Evolutionary conservation across 768 basidiomycete species (phyloP).

Genomic region (Leucocoprinus leucothites): DNA sequence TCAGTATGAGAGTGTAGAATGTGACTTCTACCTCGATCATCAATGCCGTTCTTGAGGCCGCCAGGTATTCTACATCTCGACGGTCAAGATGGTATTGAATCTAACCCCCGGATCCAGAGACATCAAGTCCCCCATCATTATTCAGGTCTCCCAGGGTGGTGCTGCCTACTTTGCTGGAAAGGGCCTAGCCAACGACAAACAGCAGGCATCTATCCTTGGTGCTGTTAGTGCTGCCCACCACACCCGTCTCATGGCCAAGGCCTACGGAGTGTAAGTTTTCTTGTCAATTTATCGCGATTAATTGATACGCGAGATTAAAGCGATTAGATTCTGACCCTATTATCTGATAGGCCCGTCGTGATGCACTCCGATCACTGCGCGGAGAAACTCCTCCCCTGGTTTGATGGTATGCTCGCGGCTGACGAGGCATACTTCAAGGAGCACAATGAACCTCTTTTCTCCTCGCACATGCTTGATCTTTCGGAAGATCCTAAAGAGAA

Average conservation of each 20-base stretch:
- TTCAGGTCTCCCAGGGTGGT: constrained; percentile 97
- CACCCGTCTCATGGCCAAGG: constrained; percentile 81
- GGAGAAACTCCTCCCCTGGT: constrained; percentile 96
- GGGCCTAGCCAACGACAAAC: constrained; percentile 91
- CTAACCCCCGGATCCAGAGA: constrained; percentile 50
- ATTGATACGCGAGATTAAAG: not conserved
- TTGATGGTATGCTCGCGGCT: constrained; percentile 98
- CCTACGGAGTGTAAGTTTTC: constrained; percentile 83
- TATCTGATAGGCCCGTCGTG: constrained; percentile 74
- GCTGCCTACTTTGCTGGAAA: constrained; percentile 96
- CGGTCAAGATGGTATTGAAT: not conserved
- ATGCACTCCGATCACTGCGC: constrained; percentile 99
- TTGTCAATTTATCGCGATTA: not conserved
- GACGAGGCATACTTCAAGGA: constrained; percentile 91
- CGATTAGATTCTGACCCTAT: constrained; percentile 9
- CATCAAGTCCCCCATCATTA: constrained; percentile 95
- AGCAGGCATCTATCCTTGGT: constrained; percentile 93
- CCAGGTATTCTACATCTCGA: constrained; percentile 51
- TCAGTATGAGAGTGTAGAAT: constrained; percentile 51
- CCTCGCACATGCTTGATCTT: constrained; percentile 98
- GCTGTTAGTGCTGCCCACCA: constrained; percentile 92
- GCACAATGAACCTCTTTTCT: constrained; percentile 86
- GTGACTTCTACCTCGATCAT: constrained; percentile 94
- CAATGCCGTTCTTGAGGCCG: constrained; percentile 94
- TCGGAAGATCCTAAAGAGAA: constrained; percentile 91